Conservation (phyloP, 2,329 filamentous ascomycete genomes). For the Colletotrichum echinochloae region DNA sequence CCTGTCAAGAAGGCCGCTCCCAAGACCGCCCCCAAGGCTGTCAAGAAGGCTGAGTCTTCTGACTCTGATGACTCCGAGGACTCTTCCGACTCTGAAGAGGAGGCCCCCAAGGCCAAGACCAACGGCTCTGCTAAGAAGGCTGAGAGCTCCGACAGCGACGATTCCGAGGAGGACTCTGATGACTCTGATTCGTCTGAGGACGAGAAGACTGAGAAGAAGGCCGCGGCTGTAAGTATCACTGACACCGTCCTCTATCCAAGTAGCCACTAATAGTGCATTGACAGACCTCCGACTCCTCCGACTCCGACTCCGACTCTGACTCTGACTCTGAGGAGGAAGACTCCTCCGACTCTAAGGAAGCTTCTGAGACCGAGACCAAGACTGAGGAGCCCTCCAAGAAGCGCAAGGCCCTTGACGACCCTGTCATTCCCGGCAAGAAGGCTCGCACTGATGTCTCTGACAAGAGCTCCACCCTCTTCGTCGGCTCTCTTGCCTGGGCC, state of each 20-base stretch:
- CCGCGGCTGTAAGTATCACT: constrained; percentile 38
- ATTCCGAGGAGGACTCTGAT: constrained; percentile 41
- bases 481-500: constrained; percentile 92
- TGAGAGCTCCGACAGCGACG: constrained; percentile 48
- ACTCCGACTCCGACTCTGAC: constrained; percentile 51
- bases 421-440: constrained; percentile 70
- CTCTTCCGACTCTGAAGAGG: constrained; percentile 52
- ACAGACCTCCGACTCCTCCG: constrained; percentile 46
- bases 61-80: constrained; percentile 43
- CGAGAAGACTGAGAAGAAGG: constrained; percentile 44
- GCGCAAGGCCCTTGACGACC: constrained; percentile 72
- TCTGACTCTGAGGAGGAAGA: constrained; percentile 51
- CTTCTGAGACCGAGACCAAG: constrained; percentile 56
- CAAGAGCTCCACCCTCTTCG: constrained; percentile 79
- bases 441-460: constrained; percentile 68
- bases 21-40: constrained; percentile 42
- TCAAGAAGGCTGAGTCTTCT: constrained; percentile 42
- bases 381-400: constrained; percentile 69
- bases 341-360: constrained; percentile 48
- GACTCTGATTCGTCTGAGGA: constrained; percentile 50
- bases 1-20: constrained; percentile 41
- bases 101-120: constrained; percentile 47
- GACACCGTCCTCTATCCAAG: not conserved
- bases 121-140: constrained; percentile 49
- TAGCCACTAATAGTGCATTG: constrained; percentile 1